These are phyloP conservation scores for Neofusicoccum umdonicola DNA, from an alignment of 2,329 filamentous ascomycete genomes.

Conservation along the genomic window DNA sequence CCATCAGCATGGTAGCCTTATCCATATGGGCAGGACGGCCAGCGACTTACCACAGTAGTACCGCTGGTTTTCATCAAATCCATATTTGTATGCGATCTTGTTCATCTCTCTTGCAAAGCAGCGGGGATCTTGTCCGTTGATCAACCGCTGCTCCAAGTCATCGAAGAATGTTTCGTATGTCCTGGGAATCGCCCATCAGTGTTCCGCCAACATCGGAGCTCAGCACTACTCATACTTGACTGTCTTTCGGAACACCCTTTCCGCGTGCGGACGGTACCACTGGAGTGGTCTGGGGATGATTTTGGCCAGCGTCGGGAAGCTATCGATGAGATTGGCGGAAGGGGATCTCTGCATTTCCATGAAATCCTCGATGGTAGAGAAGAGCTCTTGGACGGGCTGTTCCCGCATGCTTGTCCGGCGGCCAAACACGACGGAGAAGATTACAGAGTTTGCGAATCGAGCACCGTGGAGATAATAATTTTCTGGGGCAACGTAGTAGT, in stretches of 20 bases:
- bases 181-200: too few relatives aligned
- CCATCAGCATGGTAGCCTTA: too few relatives aligned
- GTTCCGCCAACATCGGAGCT: too few relatives aligned
- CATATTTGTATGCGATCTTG: not conserved
- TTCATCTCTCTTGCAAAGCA: not conserved
- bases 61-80: not conserved
- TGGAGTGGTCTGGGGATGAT: not conserved
- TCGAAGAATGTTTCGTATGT: not conserved
- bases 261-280: not conserved
- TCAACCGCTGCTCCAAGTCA: not conserved
- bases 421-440: not conserved
- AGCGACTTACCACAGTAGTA: not conserved
- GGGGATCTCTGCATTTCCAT: not conserved
- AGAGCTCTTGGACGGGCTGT: not conserved
- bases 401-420: not conserved
- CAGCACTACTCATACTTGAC: not conserved
- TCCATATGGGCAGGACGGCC: too few relatives aligned
- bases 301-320: not conserved
- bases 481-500: not conserved
- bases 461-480: not conserved
- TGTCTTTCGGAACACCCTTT: not conserved
- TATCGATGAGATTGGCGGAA: not conserved
- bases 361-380: not conserved
- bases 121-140: not conserved
- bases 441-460: not conserved